Percentiles rank a stretch among this genome's conserved stretches.
Conservation (phyloP, 108 stramenopile genomes). For the Cyclotella cryptica region DNA sequence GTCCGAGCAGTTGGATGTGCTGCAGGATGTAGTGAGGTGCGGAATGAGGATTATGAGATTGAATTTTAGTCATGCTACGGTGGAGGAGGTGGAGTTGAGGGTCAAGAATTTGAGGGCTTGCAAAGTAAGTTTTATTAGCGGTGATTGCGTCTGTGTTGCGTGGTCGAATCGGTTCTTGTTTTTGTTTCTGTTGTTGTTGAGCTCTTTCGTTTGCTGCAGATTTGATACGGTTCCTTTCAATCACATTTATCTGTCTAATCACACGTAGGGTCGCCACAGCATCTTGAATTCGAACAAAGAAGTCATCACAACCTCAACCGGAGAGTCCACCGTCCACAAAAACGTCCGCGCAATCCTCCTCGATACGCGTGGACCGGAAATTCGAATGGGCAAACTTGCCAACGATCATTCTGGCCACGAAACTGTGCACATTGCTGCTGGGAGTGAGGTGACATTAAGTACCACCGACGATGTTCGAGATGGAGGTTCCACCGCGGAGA, state of each 20-base stretch:
- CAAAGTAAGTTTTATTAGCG: constrained; percentile 45
- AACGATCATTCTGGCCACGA: constrained; percentile 80
- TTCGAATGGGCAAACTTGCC: constrained; percentile 88
- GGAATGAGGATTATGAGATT: constrained; percentile 94
- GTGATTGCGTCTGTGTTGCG: neutral
- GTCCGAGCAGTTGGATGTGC: constrained; percentile 83
- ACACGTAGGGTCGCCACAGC: constrained; percentile 30
- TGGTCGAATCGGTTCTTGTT: neutral
- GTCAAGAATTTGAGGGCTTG: constrained; percentile 76
- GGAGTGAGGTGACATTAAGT: constrained; percentile 68
- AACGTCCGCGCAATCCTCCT: constrained; percentile 85
- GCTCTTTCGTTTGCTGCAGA: constrained; percentile 7
- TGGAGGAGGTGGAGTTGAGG: constrained; percentile 93
- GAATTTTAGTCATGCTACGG: constrained; percentile 96
- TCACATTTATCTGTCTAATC: neutral
- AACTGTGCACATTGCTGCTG: constrained; percentile 67
- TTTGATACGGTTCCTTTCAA: neutral
- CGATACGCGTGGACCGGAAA: constrained; percentile 96
- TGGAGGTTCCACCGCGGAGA: constrained; percentile 65
- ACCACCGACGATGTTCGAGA: constrained; percentile 62
- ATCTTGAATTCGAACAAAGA: constrained; percentile 9
- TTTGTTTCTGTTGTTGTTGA: constrained; percentile 9
- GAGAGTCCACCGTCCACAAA: constrained; percentile 48
- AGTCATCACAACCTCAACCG: constrained; percentile 28
- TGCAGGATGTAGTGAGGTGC: constrained; percentile 74